A percentile compares a stretch with the other conserved stretches of the same genome.
These are phyloP conservation scores for Aspergillus vadensis DNA, from an alignment of 2,329 filamentous ascomycete genomes.

Conservation along the genomic window DNA sequence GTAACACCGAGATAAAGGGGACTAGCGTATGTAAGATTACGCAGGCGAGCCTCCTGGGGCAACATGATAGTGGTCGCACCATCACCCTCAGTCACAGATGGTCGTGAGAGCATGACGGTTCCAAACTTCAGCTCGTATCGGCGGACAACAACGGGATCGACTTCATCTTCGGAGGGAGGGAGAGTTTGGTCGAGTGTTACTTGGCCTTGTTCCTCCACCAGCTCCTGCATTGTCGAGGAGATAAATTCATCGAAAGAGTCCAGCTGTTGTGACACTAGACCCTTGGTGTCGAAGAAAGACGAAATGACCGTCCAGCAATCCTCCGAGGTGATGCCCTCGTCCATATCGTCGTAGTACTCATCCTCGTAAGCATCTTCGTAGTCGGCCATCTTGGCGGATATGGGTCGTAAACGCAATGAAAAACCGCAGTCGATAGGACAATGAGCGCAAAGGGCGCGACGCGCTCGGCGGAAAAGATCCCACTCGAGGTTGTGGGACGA, in stretches of 20 bases:
- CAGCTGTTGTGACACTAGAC: conserved; percentile 93
- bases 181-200: conserved; percentile 94
- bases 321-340: conserved; percentile 83
- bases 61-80: conserved; percentile 82
- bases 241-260: conserved; percentile 99
- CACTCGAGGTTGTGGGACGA: conserved; percentile 17
- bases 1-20: conserved; percentile 87
- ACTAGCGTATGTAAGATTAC: conserved; percentile 93
- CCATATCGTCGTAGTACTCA: conserved; percentile 67
- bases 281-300: conserved; percentile 94
- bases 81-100: conserved; percentile 90
- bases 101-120: conserved; percentile 82
- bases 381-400: conserved; percentile 52
- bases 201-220: conserved; percentile 87
- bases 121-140: conserved; percentile 96
- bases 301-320: conserved; percentile 99
- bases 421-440: conserved; percentile 2
- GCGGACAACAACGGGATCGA: conserved; percentile 76
- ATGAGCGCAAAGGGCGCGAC: conserved; percentile 31
- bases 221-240: conserved; percentile 87
- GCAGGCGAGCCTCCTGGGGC: conserved; percentile 91
- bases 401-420: conserved; percentile 14
- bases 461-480: conserved; percentile 27
- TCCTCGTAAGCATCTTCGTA: conserved; percentile 68
- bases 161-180: conserved; percentile 70